Conservation (phyloP, 116 monocot genomes). For the Zostera marina region DNA sequence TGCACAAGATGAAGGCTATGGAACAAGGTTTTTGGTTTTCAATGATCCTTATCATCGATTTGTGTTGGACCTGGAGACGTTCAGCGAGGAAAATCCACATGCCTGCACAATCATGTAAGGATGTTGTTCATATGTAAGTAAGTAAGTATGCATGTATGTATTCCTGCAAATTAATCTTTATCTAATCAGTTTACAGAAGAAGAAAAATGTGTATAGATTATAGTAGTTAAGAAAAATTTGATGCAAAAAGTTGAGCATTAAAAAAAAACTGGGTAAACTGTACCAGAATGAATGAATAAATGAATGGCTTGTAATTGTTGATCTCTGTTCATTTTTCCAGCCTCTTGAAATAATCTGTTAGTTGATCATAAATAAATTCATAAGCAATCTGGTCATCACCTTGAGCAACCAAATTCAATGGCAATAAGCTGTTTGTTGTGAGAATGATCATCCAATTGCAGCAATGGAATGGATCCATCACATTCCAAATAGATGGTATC, state of each 20-base stretch:
- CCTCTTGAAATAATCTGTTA: too few species aligned
- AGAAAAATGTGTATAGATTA: too few species aligned
- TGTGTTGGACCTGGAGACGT: slow-evolving; percentile 5
- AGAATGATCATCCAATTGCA: not conserved
- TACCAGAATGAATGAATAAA: too few species aligned
- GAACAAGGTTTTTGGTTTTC: not conserved
- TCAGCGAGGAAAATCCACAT: slow-evolving; percentile 12
- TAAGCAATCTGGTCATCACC: not conserved
- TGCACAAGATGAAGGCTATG: not conserved
- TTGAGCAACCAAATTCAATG: slow-evolving; percentile 11
- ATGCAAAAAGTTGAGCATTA: too few species aligned
- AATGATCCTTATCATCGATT: not conserved
- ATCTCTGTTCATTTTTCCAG: too few species aligned
- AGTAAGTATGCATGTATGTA: too few species aligned
- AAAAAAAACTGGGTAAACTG: too few species aligned
- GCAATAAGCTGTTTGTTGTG: not conserved
- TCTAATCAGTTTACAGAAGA: too few species aligned
- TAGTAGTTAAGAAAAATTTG: too few species aligned
- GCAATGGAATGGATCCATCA: not conserved
- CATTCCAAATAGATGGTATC: slow-evolving; percentile 23
- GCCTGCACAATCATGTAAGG: slow-evolving; percentile 9
- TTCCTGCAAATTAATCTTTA: too few species aligned
- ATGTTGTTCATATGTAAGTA: not conserved
- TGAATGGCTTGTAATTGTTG: too few species aligned
- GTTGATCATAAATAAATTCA: too few species aligned